Evolutionary conservation across 1,139 yeast genomes (phyloP), one percentile per base, ranked within the genome.

Genomic region (Protomyces gravidus): DNA sequence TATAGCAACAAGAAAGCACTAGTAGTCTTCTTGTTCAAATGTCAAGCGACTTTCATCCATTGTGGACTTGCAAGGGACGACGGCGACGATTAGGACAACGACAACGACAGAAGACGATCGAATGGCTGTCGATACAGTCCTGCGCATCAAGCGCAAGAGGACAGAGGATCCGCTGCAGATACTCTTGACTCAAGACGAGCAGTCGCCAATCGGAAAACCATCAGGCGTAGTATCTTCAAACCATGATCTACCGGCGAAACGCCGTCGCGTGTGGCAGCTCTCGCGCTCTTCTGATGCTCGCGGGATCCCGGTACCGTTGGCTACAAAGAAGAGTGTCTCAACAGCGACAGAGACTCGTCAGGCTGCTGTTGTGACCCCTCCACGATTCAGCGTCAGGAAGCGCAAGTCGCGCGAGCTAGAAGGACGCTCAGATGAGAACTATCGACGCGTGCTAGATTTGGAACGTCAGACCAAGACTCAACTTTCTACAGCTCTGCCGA

Each of bases 91-190:
- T n/a, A n/a, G n/a, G n/a, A n/a, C n/a, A n/a, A n/a, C n/a, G n/a
- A n/a, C n/a, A n/a, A n/a, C n/a, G n/a, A n/a, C n/a, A n/a, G n/a
- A n/a, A n/a, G n/a, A n/a, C n/a, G n/a, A n/a, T n/a, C n/a, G n/a
- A n/a, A 53, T 53, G 58, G 28, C 58, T 3, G 36, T 45, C 11
- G 46, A 46, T 26, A 46, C 58, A 26, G 58, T 53, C 17, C 40
- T 53, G 46, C 45, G 58, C 5, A 53, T 53, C 50, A 53, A 53
- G 39, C 36, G 58, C 21, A 53, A 53, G 19, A 13, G 58, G 6
- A 53, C 58, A 15, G 58, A 53, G 13, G 58, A 53, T 26, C 45
- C 58, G 4, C 28, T 53, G 32, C 36, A 27, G 19, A 45, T 53
- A 6, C 49, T 53, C 39, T 45, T 53, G 28, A 46, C 58, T 9